Conservation (phyloP, 306 rosid species). For the Trichosanthes truncata region DNA sequence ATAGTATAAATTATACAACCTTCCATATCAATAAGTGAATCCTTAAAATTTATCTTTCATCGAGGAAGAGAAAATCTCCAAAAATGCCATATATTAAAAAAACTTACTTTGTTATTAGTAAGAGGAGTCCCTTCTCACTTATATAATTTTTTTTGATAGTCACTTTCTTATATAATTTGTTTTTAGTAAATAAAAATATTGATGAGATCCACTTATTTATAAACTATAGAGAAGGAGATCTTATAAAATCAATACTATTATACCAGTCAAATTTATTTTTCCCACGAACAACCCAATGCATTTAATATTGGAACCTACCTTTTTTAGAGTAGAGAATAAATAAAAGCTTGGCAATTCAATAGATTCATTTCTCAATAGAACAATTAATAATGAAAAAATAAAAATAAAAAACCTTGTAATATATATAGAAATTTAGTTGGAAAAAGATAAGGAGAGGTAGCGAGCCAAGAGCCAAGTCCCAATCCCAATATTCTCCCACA, state of each 20-base stretch:
- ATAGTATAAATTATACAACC: too few relatives aligned
- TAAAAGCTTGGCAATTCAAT: neutral
- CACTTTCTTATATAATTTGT: neutral
- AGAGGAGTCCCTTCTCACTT: too few relatives aligned
- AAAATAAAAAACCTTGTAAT: neutral
- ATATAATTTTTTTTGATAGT: too few relatives aligned
- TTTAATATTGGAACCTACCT: neutral
- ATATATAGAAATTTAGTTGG: neutral
- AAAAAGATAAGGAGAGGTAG: neutral
- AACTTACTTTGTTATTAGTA: too few relatives aligned
- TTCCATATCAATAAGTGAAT: too few relatives aligned
- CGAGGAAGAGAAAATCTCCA: too few relatives aligned
- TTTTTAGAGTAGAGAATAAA: neutral
- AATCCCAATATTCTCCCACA: conserved; percentile 4
- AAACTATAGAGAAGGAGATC: neutral
- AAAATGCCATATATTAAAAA: too few relatives aligned
- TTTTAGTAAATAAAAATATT: too few relatives aligned
- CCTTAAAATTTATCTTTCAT: too few relatives aligned
- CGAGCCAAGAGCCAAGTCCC: neutral
- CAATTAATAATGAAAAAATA: neutral
- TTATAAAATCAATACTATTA: neutral
- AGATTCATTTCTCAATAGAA: conserved; percentile 6
- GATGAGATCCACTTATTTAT: neutral
- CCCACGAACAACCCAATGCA: neutral
- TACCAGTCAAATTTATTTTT: neutral